Evolutionary conservation across 139 green algal genomes (phyloP), one percentile per base, ranked within the genome.

Genomic region (Chlorella ohadii): DNA sequence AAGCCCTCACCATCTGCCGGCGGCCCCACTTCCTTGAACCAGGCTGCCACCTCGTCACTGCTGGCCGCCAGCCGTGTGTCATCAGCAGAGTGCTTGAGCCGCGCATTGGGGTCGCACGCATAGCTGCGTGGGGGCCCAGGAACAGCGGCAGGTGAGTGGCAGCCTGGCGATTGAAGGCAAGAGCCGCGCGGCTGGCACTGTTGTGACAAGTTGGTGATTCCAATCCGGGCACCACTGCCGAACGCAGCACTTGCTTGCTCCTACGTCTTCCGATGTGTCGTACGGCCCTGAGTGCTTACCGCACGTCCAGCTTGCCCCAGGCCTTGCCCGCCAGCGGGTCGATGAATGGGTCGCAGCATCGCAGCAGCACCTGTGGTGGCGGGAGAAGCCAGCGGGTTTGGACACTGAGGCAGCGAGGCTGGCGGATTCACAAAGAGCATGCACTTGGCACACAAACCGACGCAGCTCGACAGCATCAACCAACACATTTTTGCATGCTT

Each of bases 271-370:
- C n/a, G n/a, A n/a, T n/a, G n/a, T n/a, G n/a, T n/a, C n/a, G n/a
- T n/a, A n/a, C n/a, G n/a, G n/a, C n/a, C n/a, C n/a, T 33, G 67
- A 38, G 13, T 15, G 0, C 71, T 36, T 41, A 92, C 77, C 82
- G 34, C 12, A 66, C 79, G 33, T 94, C 87, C 36, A 96, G 81
- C 67, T 88, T 89, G 71, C 63, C 64, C 90, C 90, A 94, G 13
- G 91, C 88, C 73, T 93, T 95, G 70, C 84, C 89, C 5, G 76
- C 81, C 13, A 80, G 66, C 28, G 91, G 87, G 70, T 98, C 94
- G 44, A 97, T 20, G 86, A 99, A 99, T 23, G 97, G 97, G 39
- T 92, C 91, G 78, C 93, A 97, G 78, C 98, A 84, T 78, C 84
- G 81, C 41, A 99, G 88, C 85, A 96, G 78, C 56, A 79, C 70